phyloP scores from a whole-genome alignment of 495 filamentous ascomycete genomes.

The Durotheca rogersii region DNA sequence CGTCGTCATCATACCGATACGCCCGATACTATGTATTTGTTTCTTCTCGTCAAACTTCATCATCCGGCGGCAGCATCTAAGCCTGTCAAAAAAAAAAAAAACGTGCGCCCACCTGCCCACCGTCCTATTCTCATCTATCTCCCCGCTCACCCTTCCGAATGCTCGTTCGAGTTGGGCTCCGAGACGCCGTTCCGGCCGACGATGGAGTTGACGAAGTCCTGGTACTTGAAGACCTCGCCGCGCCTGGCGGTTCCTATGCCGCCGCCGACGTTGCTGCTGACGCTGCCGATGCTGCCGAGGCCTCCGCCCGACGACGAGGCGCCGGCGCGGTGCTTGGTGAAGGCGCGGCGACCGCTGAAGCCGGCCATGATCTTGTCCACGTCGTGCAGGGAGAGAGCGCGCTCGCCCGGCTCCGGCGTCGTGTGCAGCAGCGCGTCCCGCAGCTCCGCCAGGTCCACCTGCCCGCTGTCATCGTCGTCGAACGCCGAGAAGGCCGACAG shows the following conservation, averaged over 20 bases:
- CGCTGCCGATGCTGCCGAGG: too few relatives aligned
- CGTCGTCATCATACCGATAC: background rate
- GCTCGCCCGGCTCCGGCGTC: conserved; percentile 69
- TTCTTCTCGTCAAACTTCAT: too few relatives aligned
- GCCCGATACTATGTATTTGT: conserved; percentile 1
- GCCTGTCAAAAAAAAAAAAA: too few relatives aligned
- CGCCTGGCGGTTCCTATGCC: too few relatives aligned
- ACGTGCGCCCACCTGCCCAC: too few relatives aligned
- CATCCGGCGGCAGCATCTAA: too few relatives aligned
- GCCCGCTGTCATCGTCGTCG: conserved; percentile 91
- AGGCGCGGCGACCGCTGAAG: conserved; percentile 79
- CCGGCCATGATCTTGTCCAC: conserved; percentile 80
- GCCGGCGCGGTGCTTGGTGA: conserved; percentile 54
- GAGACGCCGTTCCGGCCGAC: conserved; percentile 44
- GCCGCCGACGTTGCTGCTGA: too few relatives aligned
- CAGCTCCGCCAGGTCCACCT: conserved; percentile 81
- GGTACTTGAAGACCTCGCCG: conserved; percentile 76
- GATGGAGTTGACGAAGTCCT: conserved; percentile 71
- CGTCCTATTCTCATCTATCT: too few relatives aligned
- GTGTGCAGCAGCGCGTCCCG: conserved; percentile 81
- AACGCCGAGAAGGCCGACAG: conserved; percentile 89
- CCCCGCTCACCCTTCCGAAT: conserved; percentile 35
- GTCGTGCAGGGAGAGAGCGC: conserved; percentile 67
- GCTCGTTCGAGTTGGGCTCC: conserved; percentile 39
- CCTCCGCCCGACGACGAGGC: conserved; percentile 42